Base-by-base conservation (phyloP, 2,329 filamentous ascomycete genomes). In the Corinectria fuckeliana region DNA sequence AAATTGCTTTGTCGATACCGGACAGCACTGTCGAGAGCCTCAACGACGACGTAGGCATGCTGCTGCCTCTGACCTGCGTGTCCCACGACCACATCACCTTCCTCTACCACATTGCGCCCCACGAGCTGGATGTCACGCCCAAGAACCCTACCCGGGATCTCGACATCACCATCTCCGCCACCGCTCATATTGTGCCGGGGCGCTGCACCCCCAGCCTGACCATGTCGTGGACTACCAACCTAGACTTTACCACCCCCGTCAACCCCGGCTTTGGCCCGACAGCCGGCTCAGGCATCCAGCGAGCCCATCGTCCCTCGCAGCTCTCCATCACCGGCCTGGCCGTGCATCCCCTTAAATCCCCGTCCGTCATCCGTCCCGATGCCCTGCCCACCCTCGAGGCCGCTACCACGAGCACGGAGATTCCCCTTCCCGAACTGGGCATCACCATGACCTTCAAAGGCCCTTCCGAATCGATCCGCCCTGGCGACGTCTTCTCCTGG, bases 1-100 rank as follows among this genome's bases (percentile, higher is more conserved):
- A 81, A 18, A 84, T 92, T 56, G 67, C 80, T 1, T 76, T 93
- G 25, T 75, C 78, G 1, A 78, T 91, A 13, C 76, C 79, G 28
- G 85, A 87, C 21, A 88, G 87, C 45, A 76, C 75, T 13, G 82
- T 90, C 16, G 82, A 88, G 55, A 80, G 85, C 57, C 81, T 90
- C 13, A 86, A 84, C 62, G 74, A 76, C 34, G 74, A 80, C 42
- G 76, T 81, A 2, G 82, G 81, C 23, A 71, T 78, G 67, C 44
- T 66, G n/a, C 76, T 89, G 18, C 85, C 87, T 4, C 77, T 89
- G 23, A 79, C 80, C 39, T 89, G 88, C 71, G 86, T 87, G 13
- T 85, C 90, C 14, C 88, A 90, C 67, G 91, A 94, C 70, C 90
- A 93, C 72, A 78, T 92, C 61, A 91, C 89, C 2, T 87, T 92